Evolutionary conservation across 257 asterid genomes (phyloP), one percentile per base, ranked within the genome.

Genomic region (Gentiana dahurica): DNA sequence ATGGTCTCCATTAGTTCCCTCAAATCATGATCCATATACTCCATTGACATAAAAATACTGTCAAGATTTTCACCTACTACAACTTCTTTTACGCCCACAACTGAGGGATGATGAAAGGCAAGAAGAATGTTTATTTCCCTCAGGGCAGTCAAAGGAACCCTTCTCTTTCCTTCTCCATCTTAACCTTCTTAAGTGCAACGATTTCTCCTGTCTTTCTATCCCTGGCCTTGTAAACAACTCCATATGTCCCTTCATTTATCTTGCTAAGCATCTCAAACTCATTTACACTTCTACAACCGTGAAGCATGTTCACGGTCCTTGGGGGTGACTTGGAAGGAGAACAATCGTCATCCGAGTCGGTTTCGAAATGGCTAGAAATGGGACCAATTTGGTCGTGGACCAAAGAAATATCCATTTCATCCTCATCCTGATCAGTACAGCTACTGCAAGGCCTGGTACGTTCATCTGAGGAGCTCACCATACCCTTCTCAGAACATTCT

Each of bases 21-120:
- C 53, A 88, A 83, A 70, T 88, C 97, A 67, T 85, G 95, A 73
- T 88, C 97, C 97, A 88, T 85, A 77, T 88, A 88, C 77, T 88
- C 97, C 97, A 88, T 88, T 69, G 79, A 94, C 95, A 88, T 77
- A 73, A 66, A 89, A 63, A 89, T 83, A 75, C 82, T 75, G 62
- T 89, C 91, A 63, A 83, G 87, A 66, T 61, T 70, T 73, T 78
- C 76, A 6, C 94, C 94, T 2, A 83, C 87, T 55, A 86, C 97
- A 15, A 86, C 94, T 77, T 89, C 97, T 73, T 86, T 89, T 43
- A 85, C 95, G 71, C 85, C 87, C 60, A 88, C 94, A 77, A 85
- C 79, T 13, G 86, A 88, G 9, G 85, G 82, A 70, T 88, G 95
- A 73, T 81, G 77, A 65, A 77, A 60, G 33, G 96, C 85, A 44